Conservation (phyloP, 495 filamentous ascomycete genomes). For the Podospora sp. region DNA sequence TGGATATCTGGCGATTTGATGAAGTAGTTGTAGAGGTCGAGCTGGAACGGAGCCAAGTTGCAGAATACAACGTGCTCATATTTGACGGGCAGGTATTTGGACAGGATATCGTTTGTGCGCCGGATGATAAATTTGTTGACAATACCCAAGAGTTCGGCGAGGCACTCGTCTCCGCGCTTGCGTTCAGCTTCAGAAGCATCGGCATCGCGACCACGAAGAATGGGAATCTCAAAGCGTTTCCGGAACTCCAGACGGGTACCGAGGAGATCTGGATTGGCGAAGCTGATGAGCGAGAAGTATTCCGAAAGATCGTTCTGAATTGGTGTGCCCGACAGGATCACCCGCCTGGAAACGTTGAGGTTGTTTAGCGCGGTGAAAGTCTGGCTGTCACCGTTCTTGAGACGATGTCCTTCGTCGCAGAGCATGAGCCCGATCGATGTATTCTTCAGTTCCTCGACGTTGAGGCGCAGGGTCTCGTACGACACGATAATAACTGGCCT, state of each 20-base stretch:
- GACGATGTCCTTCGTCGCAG: slow-evolving; percentile 97
- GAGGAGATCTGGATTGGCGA: slow-evolving; percentile 91
- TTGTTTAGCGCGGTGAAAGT: slow-evolving; percentile 89
- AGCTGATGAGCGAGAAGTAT: slow-evolving; percentile 95
- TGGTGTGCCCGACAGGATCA: slow-evolving; percentile 95
- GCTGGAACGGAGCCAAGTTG: slow-evolving; percentile 89
- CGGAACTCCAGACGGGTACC: slow-evolving; percentile 90
- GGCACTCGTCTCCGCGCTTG: slow-evolving; percentile 80
- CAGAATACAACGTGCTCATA: slow-evolving; percentile 99
- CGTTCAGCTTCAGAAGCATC: slow-evolving; percentile 82
- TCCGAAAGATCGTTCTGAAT: slow-evolving; percentile 98
- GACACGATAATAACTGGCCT: slow-evolving; percentile 99
- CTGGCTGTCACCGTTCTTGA: slow-evolving; percentile 96
- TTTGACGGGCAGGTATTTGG: slow-evolving; percentile 97
- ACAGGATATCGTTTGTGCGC: slow-evolving; percentile 95
- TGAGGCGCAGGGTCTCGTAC: slow-evolving; percentile 92
- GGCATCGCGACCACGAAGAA: slow-evolving; percentile 89
- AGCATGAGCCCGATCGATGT: slow-evolving; percentile 89
- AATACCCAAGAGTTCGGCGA: slow-evolving; percentile 74
- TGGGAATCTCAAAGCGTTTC: slow-evolving; percentile 92
- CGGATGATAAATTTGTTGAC: slow-evolving; percentile 99
- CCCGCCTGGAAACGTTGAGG: slow-evolving; percentile 85
- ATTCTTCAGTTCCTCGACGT: slow-evolving; percentile 83
- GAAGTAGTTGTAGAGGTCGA: slow-evolving; percentile 94
- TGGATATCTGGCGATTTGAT: slow-evolving; percentile 95